Base-by-base conservation (phyloP, 768 basidiomycete genomes). In the Suillus cothurnatus region DNA sequence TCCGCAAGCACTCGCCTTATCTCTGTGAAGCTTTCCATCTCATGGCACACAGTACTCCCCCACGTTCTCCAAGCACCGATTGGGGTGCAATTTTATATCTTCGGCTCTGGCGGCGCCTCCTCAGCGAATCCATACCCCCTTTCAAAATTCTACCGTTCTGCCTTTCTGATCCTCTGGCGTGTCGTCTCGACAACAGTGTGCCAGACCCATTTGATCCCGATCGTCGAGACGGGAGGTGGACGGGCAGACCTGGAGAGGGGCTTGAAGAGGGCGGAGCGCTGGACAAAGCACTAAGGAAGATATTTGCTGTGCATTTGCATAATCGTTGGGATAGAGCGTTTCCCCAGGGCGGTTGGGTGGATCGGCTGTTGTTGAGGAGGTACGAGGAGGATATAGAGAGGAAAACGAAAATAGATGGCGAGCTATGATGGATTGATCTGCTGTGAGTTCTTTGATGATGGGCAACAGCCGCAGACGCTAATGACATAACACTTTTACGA, bases 141-240 rank as follows among this genome's bases (percentile, higher is more conserved):
- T 98, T 98, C 84, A 90, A 93, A 71, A 84, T 98, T 60, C 87
- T 99, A 23, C 97, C 97, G 0, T 99, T 91, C 81, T 99, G 97
- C 79, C 95, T 98, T 77, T 88, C 89, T 68, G 97, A 99, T 71
- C 95, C 88, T 2, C 86, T 92, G 39, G 93, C 93, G 12, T 98
- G 97, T 77, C 83, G 94, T 36, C 81, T 93, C 12, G 95, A 97
- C 78, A 96, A 95, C 67, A 85, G 95, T 14, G 85, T 98, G 7
- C 97, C 97, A 0, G 94, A 97, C 74, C 96, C 97, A 3, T 98
- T 99, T 77, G 71, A 74, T 36, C 82, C 82, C 53, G 90, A 81
- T 70, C 79, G 82, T 55, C 67, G 77, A 23, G 78, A 81, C 58
- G 87, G 86, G 11, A 81, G 76, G 68, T 94, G 93, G 91, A 90